Evolutionary conservation across 208 protist species (phyloP), one percentile per base, ranked within the genome.

Genomic region (Herpetomonas muscarum): DNA sequence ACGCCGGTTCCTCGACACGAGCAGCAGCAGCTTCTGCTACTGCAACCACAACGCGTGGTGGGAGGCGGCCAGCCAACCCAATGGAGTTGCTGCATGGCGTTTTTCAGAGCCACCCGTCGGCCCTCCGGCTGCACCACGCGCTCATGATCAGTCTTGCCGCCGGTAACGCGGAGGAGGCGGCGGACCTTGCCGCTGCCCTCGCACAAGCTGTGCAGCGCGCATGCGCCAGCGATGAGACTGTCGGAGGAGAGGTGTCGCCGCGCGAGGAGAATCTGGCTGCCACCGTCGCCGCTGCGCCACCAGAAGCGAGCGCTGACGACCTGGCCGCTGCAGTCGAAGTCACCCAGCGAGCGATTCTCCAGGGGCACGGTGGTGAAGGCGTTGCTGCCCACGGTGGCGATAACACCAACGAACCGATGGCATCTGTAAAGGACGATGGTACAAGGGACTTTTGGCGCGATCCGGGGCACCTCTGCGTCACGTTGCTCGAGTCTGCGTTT

Each of bases 401-500:
- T n/a, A n/a, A n/a, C n/a, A n/a, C n/a, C n/a, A n/a, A 3, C 7
- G 15, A 19, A 12, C 45, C 25, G 22, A 49, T 39, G 1, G 24
- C 25, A 3, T 12, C 1, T 10, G 24, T 12, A 22, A 26, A 39
- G 34, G 21, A 1, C 12, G 32, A 54, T 3, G 13, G 3, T 15
- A 1, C 15, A 5, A 28, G 28, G n/a, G 53, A 68, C 3, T 87
- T 88, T 29, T 93, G 87, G 87, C 68, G 76, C 3, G 48, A 70
- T 29, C 64, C 82, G 15, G 62, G 60, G 29, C 51, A 41, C 10
- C 73, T 94, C 12, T 79, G 77, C 51, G 44, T 94, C n/a, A 94
- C 84, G 9, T 49, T 92, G 50, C 57, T 94, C 10, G 87, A 94
- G 67, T 72, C 77, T 10, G 46, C 69, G 19, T 94, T 92, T 62